These are phyloP conservation scores for Globisporangium barbulae DNA, from an alignment of 352 stramenopile species.

Conservation along the genomic window DNA sequence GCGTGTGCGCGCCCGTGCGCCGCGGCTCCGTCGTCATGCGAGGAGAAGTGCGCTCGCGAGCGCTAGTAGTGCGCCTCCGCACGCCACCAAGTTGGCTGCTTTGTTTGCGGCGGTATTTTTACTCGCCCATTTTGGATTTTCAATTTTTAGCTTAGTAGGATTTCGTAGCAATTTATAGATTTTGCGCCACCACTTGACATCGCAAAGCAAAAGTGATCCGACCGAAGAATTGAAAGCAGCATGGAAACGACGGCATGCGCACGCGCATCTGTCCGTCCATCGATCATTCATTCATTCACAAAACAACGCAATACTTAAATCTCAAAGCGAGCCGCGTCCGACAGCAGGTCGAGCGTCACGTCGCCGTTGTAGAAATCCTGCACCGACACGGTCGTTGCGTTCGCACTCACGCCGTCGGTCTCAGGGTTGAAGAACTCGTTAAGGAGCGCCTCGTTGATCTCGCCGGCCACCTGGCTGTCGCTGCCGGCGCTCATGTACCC, in stretches of 20 bases:
- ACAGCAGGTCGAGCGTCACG: constrained; percentile 41
- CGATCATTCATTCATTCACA: constrained; percentile 2
- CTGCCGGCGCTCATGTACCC: constrained; percentile 19
- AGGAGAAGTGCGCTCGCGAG: background rate
- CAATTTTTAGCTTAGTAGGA: too few species aligned
- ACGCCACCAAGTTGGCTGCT: background rate
- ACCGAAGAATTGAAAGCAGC: background rate
- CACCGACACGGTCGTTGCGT: constrained; percentile 40
- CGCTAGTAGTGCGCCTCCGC: background rate
- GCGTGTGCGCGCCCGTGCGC: background rate
- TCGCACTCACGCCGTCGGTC: constrained; percentile 10
- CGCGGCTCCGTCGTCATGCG: constrained; percentile 4
- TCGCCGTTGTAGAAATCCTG: constrained; percentile 55
- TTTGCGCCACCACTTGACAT: too few species aligned
- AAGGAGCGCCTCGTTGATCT: constrained; percentile 24
- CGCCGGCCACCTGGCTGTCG: constrained; percentile 17
- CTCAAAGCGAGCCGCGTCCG: constrained; percentile 45
- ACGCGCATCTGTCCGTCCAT: background rate
- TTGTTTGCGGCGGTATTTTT: background rate
- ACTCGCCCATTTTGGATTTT: too few species aligned
- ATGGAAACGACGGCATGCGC: background rate
- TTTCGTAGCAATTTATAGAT: too few species aligned
- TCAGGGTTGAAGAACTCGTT: constrained; percentile 41
- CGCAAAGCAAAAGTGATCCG: too few species aligned
- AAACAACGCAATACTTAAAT: constrained; percentile 30